Percentiles rank a stretch among this genome's conserved stretches.
Conservation (phyloP, 176 grass and related monocot genomes). For the Ensete glaucum region DNA sequence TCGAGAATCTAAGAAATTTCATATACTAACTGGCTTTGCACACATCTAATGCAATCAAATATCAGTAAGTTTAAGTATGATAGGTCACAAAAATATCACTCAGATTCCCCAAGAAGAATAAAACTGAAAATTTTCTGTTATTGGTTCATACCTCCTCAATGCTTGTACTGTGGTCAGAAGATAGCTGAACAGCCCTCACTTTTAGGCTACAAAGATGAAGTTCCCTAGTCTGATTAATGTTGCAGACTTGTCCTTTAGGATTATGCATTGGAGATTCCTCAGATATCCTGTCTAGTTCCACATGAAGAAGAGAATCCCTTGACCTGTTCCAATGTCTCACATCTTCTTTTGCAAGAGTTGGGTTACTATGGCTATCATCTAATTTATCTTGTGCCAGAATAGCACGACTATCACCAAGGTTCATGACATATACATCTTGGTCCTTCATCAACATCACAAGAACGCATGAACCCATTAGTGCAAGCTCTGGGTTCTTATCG, state of each 20-base stretch:
- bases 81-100: background rate
- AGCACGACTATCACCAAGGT: slow-evolving; percentile 79
- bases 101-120: background rate
- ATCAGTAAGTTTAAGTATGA: background rate
- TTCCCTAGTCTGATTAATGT: slow-evolving; percentile 54
- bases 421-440: slow-evolving; percentile 94
- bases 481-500: slow-evolving; percentile 68
- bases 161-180: slow-evolving; percentile 71
- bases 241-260: slow-evolving; percentile 42
- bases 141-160: slow-evolving; percentile 68
- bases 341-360: slow-evolving; percentile 45
- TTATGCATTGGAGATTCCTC: slow-evolving; percentile 89
- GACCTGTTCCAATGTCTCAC: slow-evolving; percentile 43
- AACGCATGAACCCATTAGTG: slow-evolving; percentile 83
- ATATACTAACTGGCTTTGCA: background rate
- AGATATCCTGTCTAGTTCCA: slow-evolving; percentile 81
- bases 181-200: slow-evolving; percentile 59
- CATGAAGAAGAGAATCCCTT: slow-evolving; percentile 66
- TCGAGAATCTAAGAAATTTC: background rate
- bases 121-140: background rate
- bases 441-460: slow-evolving; percentile 98
- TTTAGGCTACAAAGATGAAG: slow-evolving; percentile 66
- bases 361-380: slow-evolving; percentile 37
- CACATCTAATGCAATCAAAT: background rate
- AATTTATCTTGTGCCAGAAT: slow-evolving; percentile 75